Evolutionary conservation across 495 filamentous ascomycete genomes (phyloP).

Genomic region (Oleoguttula mirabilis): DNA sequence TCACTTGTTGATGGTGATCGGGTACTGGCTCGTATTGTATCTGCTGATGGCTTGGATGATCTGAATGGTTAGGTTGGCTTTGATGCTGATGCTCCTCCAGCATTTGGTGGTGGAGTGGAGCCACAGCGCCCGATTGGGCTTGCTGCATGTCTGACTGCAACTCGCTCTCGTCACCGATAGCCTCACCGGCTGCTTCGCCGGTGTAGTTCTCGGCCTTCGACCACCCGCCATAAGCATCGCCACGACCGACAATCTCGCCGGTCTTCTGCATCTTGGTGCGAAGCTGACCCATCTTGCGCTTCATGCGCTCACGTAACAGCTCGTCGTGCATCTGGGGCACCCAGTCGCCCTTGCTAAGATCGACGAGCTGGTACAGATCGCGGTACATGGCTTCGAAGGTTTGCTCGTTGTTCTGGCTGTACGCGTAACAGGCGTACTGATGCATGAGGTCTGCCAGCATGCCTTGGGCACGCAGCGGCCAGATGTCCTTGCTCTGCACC

Average conservation of each 20-base stretch:
- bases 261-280: conserved; percentile 21
- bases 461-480: conserved; percentile 17
- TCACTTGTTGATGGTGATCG: background rate
- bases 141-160: conserved; percentile 3
- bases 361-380: conserved; percentile 17
- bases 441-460: conserved; percentile 20
- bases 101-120: background rate
- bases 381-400: conserved; percentile 15
- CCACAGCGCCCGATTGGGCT: conserved; percentile 2
- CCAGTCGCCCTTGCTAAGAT: conserved; percentile 20
- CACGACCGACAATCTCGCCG: conserved; percentile 16
- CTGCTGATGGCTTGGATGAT: background rate
- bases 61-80: background rate
- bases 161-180: conserved; percentile 11
- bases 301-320: conserved; percentile 19
- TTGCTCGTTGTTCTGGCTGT: conserved; percentile 4
- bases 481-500: conserved; percentile 21
- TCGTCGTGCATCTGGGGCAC: conserved; percentile 15
- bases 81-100: background rate
- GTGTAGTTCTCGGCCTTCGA: conserved; percentile 15
- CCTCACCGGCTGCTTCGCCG: conserved; percentile 14
- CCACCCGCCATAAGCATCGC: conserved; percentile 11
- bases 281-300: conserved; percentile 21
- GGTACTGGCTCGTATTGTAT: conserved; percentile 11
- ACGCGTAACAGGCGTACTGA: conserved; percentile 17